These are phyloP conservation scores for Candida methanosorbosa DNA, from an alignment of 805 yeast genomes.

Conservation along the genomic window DNA sequence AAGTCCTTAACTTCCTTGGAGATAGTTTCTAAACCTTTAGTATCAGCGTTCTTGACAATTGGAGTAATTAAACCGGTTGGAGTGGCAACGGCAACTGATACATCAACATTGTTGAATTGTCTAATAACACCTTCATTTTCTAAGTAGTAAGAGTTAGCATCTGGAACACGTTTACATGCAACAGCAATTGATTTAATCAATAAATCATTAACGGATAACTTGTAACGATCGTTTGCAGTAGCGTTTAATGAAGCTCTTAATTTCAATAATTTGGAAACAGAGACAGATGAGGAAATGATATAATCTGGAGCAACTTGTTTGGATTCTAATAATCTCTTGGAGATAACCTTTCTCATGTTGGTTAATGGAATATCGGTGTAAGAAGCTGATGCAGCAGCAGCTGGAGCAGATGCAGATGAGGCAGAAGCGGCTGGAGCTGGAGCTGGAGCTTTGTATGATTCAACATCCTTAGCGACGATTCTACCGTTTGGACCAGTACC, in stretches of 20 bases:
- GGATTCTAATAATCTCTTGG: constrained; percentile 78
- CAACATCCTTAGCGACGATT: constrained; percentile 86
- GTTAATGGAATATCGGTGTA: constrained; percentile 82
- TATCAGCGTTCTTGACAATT: constrained; percentile 79
- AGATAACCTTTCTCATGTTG: constrained; percentile 90
- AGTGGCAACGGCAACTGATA: constrained; percentile 97
- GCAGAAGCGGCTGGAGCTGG: constrained; percentile 32
- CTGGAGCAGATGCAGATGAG: constrained; percentile 30
- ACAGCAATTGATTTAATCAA: constrained; percentile 89
- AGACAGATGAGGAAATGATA: constrained; percentile 79
- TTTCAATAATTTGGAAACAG: constrained; percentile 85
- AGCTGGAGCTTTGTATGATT: constrained; percentile 38
- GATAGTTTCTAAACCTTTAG: constrained; percentile 78
- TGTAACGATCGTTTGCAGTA: constrained; percentile 77
- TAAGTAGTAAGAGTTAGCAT: constrained; percentile 90
- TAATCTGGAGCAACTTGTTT: constrained; percentile 85
- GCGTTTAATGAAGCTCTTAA: constrained; percentile 86
- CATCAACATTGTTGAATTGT: constrained; percentile 86
- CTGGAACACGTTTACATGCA: constrained; percentile 87
- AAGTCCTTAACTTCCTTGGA: constrained; percentile 82
- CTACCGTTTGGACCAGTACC: constrained; percentile 97
- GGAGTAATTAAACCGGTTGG: constrained; percentile 98
- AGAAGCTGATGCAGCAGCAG: constrained; percentile 37
- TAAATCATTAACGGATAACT: constrained; percentile 88
- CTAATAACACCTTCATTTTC: constrained; percentile 85